Conservation (phyloP, 257 asterid genomes). For the Parsonsia alboflavescens region DNA sequence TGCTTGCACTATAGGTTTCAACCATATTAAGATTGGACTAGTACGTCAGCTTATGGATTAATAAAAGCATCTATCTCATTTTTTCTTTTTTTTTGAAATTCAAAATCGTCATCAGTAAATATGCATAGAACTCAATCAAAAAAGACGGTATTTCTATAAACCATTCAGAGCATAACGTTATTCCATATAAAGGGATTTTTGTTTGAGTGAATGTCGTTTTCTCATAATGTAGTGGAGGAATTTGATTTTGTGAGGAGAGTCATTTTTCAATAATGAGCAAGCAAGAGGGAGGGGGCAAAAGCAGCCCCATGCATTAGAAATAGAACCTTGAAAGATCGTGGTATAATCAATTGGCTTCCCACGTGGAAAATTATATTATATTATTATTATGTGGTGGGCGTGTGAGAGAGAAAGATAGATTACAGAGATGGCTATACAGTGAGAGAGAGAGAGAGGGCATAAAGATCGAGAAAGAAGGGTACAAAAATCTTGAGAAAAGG, state of each 20-base stretch:
- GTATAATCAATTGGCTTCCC: constrained; percentile 2
- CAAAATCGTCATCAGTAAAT: too few species aligned
- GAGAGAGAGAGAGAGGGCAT: not conserved
- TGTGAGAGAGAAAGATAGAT: not conserved
- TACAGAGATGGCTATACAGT: not conserved
- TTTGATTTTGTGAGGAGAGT: not conserved
- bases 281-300: too few species aligned
- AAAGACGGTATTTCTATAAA: too few species aligned
- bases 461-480: not conserved
- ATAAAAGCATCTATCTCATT: too few species aligned
- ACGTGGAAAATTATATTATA: constrained; percentile 8
- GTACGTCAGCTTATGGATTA: too few species aligned
- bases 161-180: too few species aligned
- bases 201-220: not conserved
- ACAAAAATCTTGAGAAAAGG: not conserved
- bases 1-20: too few species aligned
- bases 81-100: too few species aligned
- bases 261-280: not conserved
- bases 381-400: not conserved
- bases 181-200: too few species aligned
- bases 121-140: too few species aligned
- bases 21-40: too few species aligned
- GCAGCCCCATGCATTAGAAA: too few species aligned
- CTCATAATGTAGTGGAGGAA: not conserved
- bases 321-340: not conserved